phyloP scores from a whole-genome alignment of 129 eudicot species.

The Artemisia argyi region DNA sequence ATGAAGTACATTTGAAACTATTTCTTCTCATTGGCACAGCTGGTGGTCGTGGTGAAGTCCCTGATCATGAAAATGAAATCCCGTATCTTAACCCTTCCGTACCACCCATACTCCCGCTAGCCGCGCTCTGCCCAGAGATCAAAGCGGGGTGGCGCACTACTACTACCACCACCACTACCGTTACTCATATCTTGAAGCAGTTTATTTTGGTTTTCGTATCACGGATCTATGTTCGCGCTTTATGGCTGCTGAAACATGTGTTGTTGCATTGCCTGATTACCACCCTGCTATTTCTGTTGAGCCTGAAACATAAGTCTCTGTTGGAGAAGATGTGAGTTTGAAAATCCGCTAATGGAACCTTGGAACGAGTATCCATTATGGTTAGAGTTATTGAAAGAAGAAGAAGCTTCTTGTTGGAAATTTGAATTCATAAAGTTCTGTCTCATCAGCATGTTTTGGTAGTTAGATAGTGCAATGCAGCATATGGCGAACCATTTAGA shows the following conservation, averaged over 20 bases:
- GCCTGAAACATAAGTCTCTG: constrained; percentile 40
- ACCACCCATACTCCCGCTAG: constrained; percentile 50
- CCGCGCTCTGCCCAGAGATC: constrained; percentile 45
- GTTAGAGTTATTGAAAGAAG: constrained; percentile 49
- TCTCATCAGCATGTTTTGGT: constrained; percentile 65
- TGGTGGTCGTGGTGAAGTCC: constrained; percentile 38
- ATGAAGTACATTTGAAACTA: constrained; percentile 39
- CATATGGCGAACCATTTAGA: constrained; percentile 60
- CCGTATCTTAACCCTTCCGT: constrained; percentile 48
- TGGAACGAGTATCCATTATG: constrained; percentile 47
- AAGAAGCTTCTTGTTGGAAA: constrained; percentile 68
- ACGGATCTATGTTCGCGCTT: too few species aligned
- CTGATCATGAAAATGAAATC: constrained; percentile 26
- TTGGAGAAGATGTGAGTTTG: constrained; percentile 23
- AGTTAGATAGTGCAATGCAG: constrained; percentile 62
- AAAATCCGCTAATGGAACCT: constrained; percentile 37
- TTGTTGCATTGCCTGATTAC: constrained; percentile 63
- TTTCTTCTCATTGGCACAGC: constrained; percentile 62
- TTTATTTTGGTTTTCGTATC: too few species aligned
- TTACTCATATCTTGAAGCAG: constrained; percentile 69
- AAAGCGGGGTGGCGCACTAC: constrained; percentile 41
- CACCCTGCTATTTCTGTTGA: constrained; percentile 47
- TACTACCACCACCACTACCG: constrained; percentile 38
- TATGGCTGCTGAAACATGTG: constrained; percentile 83
- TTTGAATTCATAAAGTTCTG: constrained; percentile 74